Evolutionary conservation across 768 basidiomycete species (phyloP), one percentile per base, ranked within the genome.

Genomic region (Lentinula boryana): DNA sequence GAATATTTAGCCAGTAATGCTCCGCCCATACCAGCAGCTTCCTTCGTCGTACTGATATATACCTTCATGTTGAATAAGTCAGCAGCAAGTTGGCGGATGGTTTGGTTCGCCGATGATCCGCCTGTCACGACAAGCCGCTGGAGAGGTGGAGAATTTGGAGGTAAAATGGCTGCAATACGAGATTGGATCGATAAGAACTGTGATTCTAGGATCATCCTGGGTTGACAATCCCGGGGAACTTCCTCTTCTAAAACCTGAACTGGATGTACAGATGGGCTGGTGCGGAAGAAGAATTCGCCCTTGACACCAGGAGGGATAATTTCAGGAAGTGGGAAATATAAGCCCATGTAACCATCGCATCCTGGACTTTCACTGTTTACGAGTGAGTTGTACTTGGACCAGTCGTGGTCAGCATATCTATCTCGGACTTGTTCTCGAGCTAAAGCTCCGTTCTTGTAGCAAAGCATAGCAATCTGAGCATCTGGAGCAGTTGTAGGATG

Each of bases 381-480:
- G 21, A 86, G 75, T 58, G 80, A 70, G 71, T 92, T 92, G 77
- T 89, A 95, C 36, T 70, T 73, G 35, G 72, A 72, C 92, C 93
- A 95, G 62, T 84, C 74, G 5, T 77, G 70, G 49, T 77, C 71
- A 51, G 84, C 84, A 68, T 87, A 84, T 50, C 72, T 75, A 67
- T 94, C 82, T 9, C 89, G 84, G 16, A 95, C 79, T 63, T 87
- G 81, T 68, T 93, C 88, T 48, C 93, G 83, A 1, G 90, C 87
- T 8, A 94, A 80, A 0, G 90, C 88, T 21, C 91, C 91, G 65
- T 94, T 91, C 72, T 93, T 95, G 76, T 93, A 93, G 71, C 92
- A 94, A 9, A 95, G 81, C 93, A 96, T 96, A 35, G 86, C 89
- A 68, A 95, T 93, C 67, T 89, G 86, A 1, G 81, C 84, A 40